Evolutionary conservation across 108 stramenopile genomes (phyloP), one percentile per base, ranked within the genome.

Genomic region (Stephanodiscus triporus): DNA sequence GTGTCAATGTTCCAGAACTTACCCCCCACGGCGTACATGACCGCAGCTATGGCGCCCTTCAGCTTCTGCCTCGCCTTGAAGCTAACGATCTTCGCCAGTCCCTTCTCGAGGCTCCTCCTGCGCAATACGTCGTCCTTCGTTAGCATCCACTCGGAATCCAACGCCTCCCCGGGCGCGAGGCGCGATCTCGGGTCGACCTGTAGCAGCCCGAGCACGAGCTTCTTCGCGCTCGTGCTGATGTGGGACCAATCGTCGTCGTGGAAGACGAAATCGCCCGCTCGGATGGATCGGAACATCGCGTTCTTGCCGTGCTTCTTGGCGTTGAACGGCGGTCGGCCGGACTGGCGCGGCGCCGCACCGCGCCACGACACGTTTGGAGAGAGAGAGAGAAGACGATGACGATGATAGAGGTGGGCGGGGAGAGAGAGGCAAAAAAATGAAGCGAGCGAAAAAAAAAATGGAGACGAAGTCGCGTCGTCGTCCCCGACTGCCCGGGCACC

Each of bases 231-330:
- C 10, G 84, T 51, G 45, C 86, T 87, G 58, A 96, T 82, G 32
- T 85, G 67, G 16, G 64, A 57, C 93, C 93, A 97, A 47, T 87
- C 82, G 42, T 67, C 63, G 9, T 91, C 79, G 48, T 95, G 87
- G 72, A 96, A 96, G 7, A 82, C 78, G 64, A 78, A 91, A 61
- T 92, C 90, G 4, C 81, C 89, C 4, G 88, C 88, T 9, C 91
- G 80, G 64, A 92, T 90, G 65, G 91, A 90, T 27, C 88, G 87
- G 73, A 91, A 92, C 66, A 93, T 76, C 24, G 79, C 90, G 23
- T 84, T 76, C 48, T 87, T 87, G 9, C 84, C 72, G 37, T 72
- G 67, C 66, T 71, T 86, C 68, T 56, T 84, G 81, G 66, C 80
- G 67, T 73, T 38, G 86, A 95, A 59, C 78, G 93, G 43, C 82